Evolutionary conservation across 495 filamentous ascomycete genomes (phyloP).

Genomic region (Neurospora sp.): DNA sequence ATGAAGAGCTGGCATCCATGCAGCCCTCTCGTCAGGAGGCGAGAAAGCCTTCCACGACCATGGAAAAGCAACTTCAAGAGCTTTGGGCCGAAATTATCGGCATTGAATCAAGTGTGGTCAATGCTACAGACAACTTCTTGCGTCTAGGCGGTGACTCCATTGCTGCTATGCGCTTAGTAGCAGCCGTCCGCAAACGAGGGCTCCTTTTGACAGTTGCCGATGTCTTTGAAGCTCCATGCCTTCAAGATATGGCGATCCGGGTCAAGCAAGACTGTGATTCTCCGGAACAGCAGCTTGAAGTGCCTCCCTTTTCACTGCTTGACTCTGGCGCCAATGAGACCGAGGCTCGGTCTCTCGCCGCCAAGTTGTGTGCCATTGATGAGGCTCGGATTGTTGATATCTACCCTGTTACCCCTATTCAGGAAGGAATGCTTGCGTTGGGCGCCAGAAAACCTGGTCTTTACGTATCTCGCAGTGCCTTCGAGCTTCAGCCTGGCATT

Average conservation of each 20-base stretch:
- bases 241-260: conserved; percentile 31
- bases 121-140: conserved; percentile 19
- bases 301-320: neutral
- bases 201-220: conserved; percentile 43
- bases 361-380: neutral
- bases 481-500: neutral
- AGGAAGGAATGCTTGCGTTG: conserved; percentile 34
- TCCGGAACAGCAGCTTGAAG: neutral
- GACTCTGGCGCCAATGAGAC: neutral
- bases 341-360: neutral
- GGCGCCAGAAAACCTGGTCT: conserved; percentile 32
- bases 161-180: conserved; percentile 43
- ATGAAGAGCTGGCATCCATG: neutral
- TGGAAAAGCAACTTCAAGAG: conserved; percentile 5
- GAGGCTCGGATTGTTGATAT: conserved; percentile 27
- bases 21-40: conserved; percentile 4
- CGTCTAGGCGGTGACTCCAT: conserved; percentile 22
- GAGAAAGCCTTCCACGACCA: neutral
- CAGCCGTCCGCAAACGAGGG: conserved; percentile 38
- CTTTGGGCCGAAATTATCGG: conserved; percentile 7
- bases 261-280: neutral
- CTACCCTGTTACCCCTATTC: conserved; percentile 35
- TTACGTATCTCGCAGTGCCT: conserved; percentile 13
- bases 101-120: conserved; percentile 6
- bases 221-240: conserved; percentile 38